Evolutionary conservation across 345 rosid genomes (phyloP).

Genomic region (Brassica rapa): DNA sequence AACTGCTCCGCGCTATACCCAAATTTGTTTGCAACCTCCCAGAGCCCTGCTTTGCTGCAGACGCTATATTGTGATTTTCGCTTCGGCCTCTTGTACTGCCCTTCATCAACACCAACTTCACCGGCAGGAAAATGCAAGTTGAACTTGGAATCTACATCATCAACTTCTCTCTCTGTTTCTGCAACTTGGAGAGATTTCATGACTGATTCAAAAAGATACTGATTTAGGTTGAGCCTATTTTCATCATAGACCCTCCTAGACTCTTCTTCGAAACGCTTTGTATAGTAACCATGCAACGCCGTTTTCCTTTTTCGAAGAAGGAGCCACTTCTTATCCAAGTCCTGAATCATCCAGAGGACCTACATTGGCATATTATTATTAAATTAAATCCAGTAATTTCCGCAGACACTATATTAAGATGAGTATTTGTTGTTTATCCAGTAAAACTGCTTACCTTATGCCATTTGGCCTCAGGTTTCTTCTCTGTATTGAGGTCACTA

Average conservation of each 20-base stretch:
- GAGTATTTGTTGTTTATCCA: not conserved
- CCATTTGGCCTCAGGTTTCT: not conserved
- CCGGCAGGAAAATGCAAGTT: not conserved
- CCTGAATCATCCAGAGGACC: not conserved
- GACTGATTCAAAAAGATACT: not conserved
- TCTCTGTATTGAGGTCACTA: not conserved
- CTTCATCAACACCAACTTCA: not conserved
- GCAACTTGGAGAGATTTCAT: not conserved
- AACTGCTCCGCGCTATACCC: not conserved
- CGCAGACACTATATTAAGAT: not conserved
- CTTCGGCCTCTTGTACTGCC: not conserved
- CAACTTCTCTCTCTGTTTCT: not conserved
- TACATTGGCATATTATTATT: not conserved
- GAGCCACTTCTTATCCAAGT: not conserved
- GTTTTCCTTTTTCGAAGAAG: not conserved
- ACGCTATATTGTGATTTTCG: not conserved
- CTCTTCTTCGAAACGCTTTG: not conserved
- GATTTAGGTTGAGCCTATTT: not conserved
- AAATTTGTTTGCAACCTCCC: not conserved
- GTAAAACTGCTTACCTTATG: not conserved
- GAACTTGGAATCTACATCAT: not conserved
- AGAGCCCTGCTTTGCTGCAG: not conserved
- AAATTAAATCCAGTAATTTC: not conserved
- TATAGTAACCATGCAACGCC: not conserved
- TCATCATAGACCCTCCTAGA: not conserved